Conservation (phyloP, 1,139 yeast species). For the Lodderomyces jiufengensis region DNA sequence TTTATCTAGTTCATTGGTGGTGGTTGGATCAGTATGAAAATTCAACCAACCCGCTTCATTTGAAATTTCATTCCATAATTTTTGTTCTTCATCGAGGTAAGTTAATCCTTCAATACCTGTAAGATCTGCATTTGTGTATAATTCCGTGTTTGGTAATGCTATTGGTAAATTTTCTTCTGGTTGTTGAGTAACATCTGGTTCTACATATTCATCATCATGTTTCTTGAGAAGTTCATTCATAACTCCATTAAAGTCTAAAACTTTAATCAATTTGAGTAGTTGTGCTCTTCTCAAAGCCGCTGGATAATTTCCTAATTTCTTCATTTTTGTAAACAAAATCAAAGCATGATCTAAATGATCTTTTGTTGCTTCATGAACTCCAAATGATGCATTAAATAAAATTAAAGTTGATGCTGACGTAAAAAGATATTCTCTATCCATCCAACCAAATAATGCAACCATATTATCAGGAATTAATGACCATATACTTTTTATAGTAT, state of each 20-base stretch:
- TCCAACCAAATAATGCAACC: conserved; percentile 83
- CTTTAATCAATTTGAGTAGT: conserved; percentile 57
- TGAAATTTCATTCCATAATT: conserved; percentile 73
- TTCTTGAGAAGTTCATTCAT: conserved; percentile 55
- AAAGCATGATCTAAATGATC: conserved; percentile 74
- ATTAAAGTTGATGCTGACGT: conserved; percentile 78
- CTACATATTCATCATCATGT: conserved; percentile 47
- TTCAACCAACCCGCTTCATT: conserved; percentile 70
- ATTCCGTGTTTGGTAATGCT: conserved; percentile 14
- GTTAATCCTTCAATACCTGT: conserved; percentile 47
- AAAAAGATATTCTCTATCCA: conserved; percentile 83
- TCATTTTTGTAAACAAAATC: conserved; percentile 67
- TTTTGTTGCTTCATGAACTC: conserved; percentile 73
- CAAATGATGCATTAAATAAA: conserved; percentile 76
- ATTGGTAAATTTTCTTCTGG: conserved; percentile 2
- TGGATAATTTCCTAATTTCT: conserved; percentile 71
- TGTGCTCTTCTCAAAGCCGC: conserved; percentile 75
- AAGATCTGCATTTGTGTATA: conserved; percentile 33
- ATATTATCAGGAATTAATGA: conserved; percentile 68
- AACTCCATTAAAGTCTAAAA: conserved; percentile 65
- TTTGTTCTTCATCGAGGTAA: conserved; percentile 50
- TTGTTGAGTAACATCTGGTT: conserved; percentile 1
- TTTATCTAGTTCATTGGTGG: too few species aligned
- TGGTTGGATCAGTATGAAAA: conserved; percentile 10
- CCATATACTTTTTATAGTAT: conserved; percentile 73